Evolutionary conservation across 768 basidiomycete species (phyloP).

Genomic region (Mycena amicta): DNA sequence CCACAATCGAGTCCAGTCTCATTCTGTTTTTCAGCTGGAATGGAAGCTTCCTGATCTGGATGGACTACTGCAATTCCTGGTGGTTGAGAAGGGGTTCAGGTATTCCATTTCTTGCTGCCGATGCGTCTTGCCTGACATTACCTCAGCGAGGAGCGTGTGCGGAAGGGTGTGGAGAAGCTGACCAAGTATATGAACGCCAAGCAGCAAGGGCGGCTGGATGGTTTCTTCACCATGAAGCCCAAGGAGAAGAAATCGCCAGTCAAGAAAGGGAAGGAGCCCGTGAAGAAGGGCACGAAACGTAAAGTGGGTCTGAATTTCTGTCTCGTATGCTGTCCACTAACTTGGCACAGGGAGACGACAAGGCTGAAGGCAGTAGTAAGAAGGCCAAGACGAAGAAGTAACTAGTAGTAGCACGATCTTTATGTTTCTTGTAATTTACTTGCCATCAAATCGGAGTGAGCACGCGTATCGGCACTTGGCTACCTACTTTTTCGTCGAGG

Average conservation of each 20-base stretch:
- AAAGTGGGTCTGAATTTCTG: constrained; percentile 45
- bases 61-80: constrained; percentile 90
- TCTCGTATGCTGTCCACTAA: constrained; percentile 2
- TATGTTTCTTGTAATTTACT: constrained; percentile 8
- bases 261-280: constrained; percentile 40
- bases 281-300: constrained; percentile 49
- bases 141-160: constrained; percentile 92
- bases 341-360: constrained; percentile 39
- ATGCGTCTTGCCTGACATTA: constrained; percentile 6
- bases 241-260: constrained; percentile 46
- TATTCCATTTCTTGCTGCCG: constrained; percentile 39
- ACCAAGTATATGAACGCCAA: constrained; percentile 84
- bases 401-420: constrained; percentile 6
- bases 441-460: background rate
- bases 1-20: background rate
- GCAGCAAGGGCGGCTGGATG: constrained; percentile 95
- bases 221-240: constrained; percentile 85
- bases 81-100: constrained; percentile 97
- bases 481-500: constrained; percentile 9
- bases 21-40: constrained; percentile 64
- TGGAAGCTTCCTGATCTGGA: constrained; percentile 95
- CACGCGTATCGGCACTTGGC: constrained; percentile 7
- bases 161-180: constrained; percentile 93
- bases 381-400: constrained; percentile 47
- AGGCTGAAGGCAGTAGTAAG: constrained; percentile 40